A percentile compares a stretch with the other conserved stretches of the same genome.
phyloP scores from a whole-genome alignment of 140 eudicot genomes.

The Erigeron philadelphicus region DNA sequence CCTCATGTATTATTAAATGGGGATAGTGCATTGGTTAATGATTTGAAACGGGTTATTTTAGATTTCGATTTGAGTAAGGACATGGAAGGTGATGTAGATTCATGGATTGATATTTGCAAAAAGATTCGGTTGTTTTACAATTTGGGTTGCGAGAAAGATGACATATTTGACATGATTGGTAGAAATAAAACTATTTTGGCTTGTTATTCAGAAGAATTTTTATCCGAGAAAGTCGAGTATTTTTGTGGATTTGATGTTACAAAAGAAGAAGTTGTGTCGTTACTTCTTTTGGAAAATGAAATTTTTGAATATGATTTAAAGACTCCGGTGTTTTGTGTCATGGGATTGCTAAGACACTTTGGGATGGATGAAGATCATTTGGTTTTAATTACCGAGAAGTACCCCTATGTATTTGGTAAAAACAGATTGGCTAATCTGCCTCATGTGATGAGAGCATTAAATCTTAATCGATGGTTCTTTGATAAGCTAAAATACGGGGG shows the following conservation, averaged over 20 bases:
- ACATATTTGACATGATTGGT: slow-evolving; percentile 49
- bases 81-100: slow-evolving; percentile 52
- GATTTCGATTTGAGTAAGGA: slow-evolving; percentile 40
- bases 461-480: slow-evolving; percentile 69
- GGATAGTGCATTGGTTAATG: slow-evolving; percentile 28
- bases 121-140: slow-evolving; percentile 55
- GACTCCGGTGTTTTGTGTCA: slow-evolving; percentile 39
- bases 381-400: slow-evolving; percentile 24
- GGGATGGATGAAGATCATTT: slow-evolving; percentile 37
- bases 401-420: slow-evolving; percentile 65
- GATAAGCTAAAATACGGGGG: slow-evolving; percentile 40
- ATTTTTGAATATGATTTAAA: slow-evolving; percentile 39
- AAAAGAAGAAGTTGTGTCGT: slow-evolving; percentile 40
- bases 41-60: slow-evolving; percentile 50
- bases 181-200: slow-evolving; percentile 42
- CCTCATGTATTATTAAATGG: slow-evolving; percentile 44
- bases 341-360: slow-evolving; percentile 47
- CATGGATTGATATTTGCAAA: slow-evolving; percentile 55
- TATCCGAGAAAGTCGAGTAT: slow-evolving; percentile 44
- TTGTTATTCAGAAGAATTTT: slow-evolving; percentile 40
- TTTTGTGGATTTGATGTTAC: slow-evolving; percentile 46
- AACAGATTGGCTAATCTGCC: slow-evolving; percentile 59
- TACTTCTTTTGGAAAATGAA: slow-evolving; percentile 42
- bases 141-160: slow-evolving; percentile 43
- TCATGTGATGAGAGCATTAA: slow-evolving; percentile 49